Evolutionary conservation across 2,329 filamentous ascomycete genomes (phyloP).

Genomic region (Trichoderma koningii): DNA sequence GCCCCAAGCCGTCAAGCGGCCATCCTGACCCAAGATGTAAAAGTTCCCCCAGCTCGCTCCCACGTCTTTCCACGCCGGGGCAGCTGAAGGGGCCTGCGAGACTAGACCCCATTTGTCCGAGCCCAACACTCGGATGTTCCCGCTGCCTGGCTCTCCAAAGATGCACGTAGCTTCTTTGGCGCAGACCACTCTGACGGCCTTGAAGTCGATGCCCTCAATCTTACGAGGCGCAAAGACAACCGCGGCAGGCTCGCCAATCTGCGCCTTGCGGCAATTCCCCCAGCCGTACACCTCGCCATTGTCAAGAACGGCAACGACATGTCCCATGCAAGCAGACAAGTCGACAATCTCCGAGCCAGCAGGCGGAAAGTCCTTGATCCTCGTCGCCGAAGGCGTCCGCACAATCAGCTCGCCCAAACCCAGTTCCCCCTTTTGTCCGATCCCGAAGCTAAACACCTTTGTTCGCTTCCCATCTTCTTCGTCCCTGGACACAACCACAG

Average conservation of each 20-base stretch:
- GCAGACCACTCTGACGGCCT: slow-evolving; percentile 68
- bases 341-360: slow-evolving; percentile 58
- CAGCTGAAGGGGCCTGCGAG: slow-evolving; percentile 55
- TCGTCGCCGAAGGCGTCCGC: slow-evolving; percentile 49
- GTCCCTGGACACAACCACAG: slow-evolving; percentile 60
- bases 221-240: slow-evolving; percentile 62
- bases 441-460: slow-evolving; percentile 64
- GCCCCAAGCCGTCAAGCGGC: slow-evolving; percentile 72
- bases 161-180: slow-evolving; percentile 86
- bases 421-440: slow-evolving; percentile 70
- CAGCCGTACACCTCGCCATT: slow-evolving; percentile 83
- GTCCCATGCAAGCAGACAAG: slow-evolving; percentile 73
- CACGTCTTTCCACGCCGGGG: slow-evolving; percentile 66
- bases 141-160: slow-evolving; percentile 56
- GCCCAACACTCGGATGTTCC: slow-evolving; percentile 68
- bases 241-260: slow-evolving; percentile 65
- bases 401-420: slow-evolving; percentile 61
- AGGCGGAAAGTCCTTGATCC: slow-evolving; percentile 66
- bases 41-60: slow-evolving; percentile 81
- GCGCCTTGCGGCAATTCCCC: slow-evolving; percentile 84
- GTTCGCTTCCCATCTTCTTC: slow-evolving; percentile 44
- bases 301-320: slow-evolving; percentile 71
- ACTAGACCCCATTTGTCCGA: slow-evolving; percentile 71
- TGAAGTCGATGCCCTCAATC: slow-evolving; percentile 62
- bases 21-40: slow-evolving; percentile 66